Conservation (phyloP, 1,284 basidiomycete genomes). For the Sporisorium exsertum region DNA sequence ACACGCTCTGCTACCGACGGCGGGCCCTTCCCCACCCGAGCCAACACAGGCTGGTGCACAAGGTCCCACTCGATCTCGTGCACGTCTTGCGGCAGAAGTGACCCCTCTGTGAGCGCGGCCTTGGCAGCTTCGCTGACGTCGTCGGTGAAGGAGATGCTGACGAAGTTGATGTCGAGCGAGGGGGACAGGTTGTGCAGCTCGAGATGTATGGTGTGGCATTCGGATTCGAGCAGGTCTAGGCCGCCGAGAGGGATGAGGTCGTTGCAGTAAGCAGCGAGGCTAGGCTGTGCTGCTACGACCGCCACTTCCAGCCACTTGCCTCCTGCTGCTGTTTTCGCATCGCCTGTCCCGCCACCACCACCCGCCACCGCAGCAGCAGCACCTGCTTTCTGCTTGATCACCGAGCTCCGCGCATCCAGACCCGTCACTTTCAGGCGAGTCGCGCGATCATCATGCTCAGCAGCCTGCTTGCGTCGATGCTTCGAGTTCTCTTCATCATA, state of each 20-base stretch:
- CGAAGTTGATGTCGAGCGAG: slow-evolving; percentile 81
- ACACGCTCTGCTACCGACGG: slow-evolving; percentile 69
- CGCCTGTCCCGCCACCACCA: background rate
- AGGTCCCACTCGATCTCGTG: slow-evolving; percentile 91
- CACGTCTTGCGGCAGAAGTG: slow-evolving; percentile 82
- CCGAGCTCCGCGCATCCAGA: slow-evolving; percentile 74
- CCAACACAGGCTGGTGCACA: slow-evolving; percentile 81
- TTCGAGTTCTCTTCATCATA: slow-evolving; percentile 80
- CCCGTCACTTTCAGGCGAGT: slow-evolving; percentile 80
- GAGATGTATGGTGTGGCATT: slow-evolving; percentile 84
- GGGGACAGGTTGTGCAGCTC: slow-evolving; percentile 83
- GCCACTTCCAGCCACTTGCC: slow-evolving; percentile 75
- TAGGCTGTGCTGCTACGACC: slow-evolving; percentile 86
- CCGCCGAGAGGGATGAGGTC: slow-evolving; percentile 85
- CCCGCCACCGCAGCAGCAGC: background rate
- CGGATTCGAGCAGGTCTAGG: slow-evolving; percentile 92
- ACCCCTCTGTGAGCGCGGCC: slow-evolving; percentile 78
- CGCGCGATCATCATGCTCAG: slow-evolving; percentile 75
- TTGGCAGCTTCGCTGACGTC: slow-evolving; percentile 83
- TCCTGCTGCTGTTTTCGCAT: background rate
- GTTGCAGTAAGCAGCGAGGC: slow-evolving; percentile 84
- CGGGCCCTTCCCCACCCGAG: background rate
- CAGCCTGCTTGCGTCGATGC: slow-evolving; percentile 73
- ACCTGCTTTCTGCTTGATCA: slow-evolving; percentile 30
- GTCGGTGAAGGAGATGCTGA: slow-evolving; percentile 87